Evolutionary conservation across 371 early-diverging fungal genomes (phyloP).

Genomic region (Mucor saturninus): DNA sequence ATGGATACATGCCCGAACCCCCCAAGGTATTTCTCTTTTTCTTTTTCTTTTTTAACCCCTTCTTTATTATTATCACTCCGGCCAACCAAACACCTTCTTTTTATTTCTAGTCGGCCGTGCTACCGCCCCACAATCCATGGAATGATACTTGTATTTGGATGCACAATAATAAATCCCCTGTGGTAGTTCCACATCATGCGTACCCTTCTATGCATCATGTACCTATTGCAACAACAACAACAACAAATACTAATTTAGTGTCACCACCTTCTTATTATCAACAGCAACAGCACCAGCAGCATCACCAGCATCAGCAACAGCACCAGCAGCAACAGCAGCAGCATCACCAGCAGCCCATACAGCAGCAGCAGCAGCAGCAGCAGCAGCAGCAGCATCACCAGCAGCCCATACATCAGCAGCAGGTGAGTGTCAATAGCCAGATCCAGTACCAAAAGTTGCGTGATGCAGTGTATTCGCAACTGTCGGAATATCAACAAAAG

Average conservation of each 20-base stretch:
- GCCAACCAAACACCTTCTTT: too few species aligned
- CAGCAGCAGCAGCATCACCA: neutral
- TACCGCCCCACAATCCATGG: conserved; percentile 23
- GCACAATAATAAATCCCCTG: conserved; percentile 12
- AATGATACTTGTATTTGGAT: conserved; percentile 27
- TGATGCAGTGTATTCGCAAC: conserved; percentile 30
- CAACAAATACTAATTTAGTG: conserved; percentile 19
- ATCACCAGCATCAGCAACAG: neutral
- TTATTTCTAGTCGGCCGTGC: too few species aligned
- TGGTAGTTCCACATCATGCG: conserved; percentile 12
- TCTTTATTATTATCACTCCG: too few species aligned
- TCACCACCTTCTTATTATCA: conserved; percentile 10
- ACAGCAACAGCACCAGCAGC: neutral
- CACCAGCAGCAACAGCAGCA: neutral
- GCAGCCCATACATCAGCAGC: too few species aligned
- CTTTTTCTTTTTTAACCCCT: neutral
- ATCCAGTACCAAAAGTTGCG: conserved; percentile 39
- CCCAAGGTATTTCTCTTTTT: neutral
- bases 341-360: neutral
- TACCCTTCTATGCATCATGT: conserved; percentile 18
- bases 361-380: neutral
- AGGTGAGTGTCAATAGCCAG: neutral
- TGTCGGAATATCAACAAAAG: conserved; percentile 22
- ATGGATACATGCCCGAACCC: conserved; percentile 2
- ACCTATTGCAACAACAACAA: conserved; percentile 13